phyloP scores from a whole-genome alignment of 1,284 basidiomycete genomes.

The Trichosporon sp. region DNA sequence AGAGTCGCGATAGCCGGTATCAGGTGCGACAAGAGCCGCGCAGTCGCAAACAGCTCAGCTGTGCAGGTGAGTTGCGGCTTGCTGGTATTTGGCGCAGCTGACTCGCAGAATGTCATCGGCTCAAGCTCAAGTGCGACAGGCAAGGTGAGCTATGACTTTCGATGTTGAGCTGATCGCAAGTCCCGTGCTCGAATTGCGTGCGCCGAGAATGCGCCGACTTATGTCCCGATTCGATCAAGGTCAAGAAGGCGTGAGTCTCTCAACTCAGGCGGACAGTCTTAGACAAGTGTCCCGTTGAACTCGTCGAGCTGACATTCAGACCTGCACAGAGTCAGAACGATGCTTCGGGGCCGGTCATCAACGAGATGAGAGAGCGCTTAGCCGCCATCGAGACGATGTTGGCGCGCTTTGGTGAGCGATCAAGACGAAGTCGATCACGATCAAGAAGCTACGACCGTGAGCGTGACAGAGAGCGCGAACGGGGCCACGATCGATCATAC shows the following conservation, averaged over 20 bases:
- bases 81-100: neutral
- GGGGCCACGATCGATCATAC: neutral
- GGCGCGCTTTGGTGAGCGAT: neutral
- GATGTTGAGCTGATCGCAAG: neutral
- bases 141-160: slow-evolving; percentile 11
- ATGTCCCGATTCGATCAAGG: slow-evolving; percentile 31
- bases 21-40: slow-evolving; percentile 16
- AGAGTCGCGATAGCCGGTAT: slow-evolving; percentile 8
- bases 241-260: slow-evolving; percentile 22
- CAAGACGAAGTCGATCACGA: neutral
- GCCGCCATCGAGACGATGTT: slow-evolving; percentile 12
- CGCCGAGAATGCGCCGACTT: slow-evolving; percentile 31
- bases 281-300: neutral
- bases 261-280: too few species aligned
- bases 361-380: slow-evolving; percentile 24
- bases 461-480: slow-evolving; percentile 3
- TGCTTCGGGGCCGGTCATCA: slow-evolving; percentile 11
- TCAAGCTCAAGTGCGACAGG: slow-evolving; percentile 34
- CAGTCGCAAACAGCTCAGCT: slow-evolving; percentile 18
- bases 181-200: slow-evolving; percentile 36
- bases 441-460: neutral
- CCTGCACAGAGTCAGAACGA: slow-evolving; percentile 11
- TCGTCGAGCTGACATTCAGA: neutral
- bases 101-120: slow-evolving; percentile 20
- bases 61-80: slow-evolving; percentile 13